phyloP scores from a whole-genome alignment of 129 eudicot species.

The Flaveria linearis region DNA sequence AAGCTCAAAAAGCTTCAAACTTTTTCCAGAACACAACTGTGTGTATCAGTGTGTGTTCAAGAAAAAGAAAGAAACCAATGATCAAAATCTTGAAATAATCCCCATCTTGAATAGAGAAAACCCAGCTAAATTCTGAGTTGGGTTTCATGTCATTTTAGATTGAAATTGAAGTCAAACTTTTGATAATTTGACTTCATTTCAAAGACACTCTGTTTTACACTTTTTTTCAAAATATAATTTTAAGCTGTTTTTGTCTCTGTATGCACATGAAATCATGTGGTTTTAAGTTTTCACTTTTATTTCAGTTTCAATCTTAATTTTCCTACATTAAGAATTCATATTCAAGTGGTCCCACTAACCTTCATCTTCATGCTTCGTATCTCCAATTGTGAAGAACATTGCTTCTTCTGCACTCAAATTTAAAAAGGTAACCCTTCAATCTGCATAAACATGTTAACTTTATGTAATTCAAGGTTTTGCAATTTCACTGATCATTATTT shows the following conservation, averaged over 20 bases:
- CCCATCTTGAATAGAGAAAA: conserved; percentile 8
- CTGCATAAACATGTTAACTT: conserved; percentile 9
- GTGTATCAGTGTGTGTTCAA: not conserved
- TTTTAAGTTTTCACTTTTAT: conserved; percentile 1
- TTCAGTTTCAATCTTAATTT: conserved; percentile 14
- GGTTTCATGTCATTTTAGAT: conserved; percentile 33
- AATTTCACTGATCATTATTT: conserved; percentile 17
- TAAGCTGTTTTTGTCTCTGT: conserved; percentile 19
- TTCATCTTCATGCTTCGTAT: conserved; percentile 27
- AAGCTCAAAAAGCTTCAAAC: conserved; percentile 23
- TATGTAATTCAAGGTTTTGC: conserved; percentile 13
- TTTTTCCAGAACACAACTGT: conserved; percentile 26
- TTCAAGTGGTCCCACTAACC: conserved; percentile 22
- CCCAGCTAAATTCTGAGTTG: conserved; percentile 8
- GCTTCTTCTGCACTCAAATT: conserved; percentile 34
- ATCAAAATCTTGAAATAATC: conserved; percentile 20
- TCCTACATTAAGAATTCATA: conserved; percentile 9
- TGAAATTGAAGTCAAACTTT: conserved; percentile 28
- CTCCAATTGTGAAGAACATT: conserved; percentile 32
- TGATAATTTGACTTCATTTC: conserved; percentile 35
- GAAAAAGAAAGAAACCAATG: not conserved
- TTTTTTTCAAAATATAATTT: conserved; percentile 24
- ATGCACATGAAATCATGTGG: conserved; percentile 41
- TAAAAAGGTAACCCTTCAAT: conserved; percentile 40
- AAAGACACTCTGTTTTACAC: conserved; percentile 39